These are phyloP conservation scores for Meyerozyma sp. DNA, from an alignment of 1,139 yeast species.

Conservation along the genomic window DNA sequence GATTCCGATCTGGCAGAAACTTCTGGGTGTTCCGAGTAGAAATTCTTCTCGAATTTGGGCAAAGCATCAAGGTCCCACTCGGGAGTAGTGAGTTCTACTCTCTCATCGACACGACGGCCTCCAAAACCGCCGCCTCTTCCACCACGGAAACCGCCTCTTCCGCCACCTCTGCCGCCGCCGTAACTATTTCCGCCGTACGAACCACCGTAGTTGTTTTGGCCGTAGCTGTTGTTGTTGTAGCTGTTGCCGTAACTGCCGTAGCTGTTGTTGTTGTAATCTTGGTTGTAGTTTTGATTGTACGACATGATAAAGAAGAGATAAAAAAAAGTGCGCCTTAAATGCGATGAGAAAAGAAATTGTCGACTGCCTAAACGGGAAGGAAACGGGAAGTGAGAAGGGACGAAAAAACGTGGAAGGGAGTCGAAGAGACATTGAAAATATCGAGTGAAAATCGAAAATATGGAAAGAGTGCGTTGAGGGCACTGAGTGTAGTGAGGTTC, in stretches of 20 bases:
- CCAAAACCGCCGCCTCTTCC: constrained; percentile 21
- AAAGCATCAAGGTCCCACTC: constrained; percentile 73
- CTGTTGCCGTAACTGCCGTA: constrained; percentile 13
- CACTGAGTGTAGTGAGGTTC: no score
- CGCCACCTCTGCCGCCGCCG: constrained; percentile 19
- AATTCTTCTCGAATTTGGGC: constrained; percentile 93
- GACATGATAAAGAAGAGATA: constrained; percentile 4
- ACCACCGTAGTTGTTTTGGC: constrained; percentile 10
- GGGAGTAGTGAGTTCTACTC: constrained; percentile 64
- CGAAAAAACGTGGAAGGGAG: neutral
- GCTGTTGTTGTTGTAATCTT: constrained; percentile 13
- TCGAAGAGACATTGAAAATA: no score
- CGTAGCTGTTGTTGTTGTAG: constrained; percentile 15
- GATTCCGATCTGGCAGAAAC: constrained; percentile 71
- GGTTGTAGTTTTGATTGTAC: constrained; percentile 17
- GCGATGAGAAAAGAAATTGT: constrained; percentile 4
- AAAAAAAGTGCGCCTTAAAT: constrained; percentile 2
- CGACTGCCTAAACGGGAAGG: constrained; percentile 14
- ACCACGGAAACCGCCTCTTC: constrained; percentile 35
- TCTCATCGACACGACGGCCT: constrained; percentile 22
- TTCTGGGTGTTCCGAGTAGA: constrained; percentile 77
- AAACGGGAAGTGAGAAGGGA: no score
- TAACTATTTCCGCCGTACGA: constrained; percentile 9
- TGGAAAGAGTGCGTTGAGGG: no score
- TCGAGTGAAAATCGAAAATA: no score